Percentiles rank a stretch among this genome's conserved stretches.
phyloP scores from a whole-genome alignment of 257 asterid species.

The Jacaranda mimosifolia region DNA sequence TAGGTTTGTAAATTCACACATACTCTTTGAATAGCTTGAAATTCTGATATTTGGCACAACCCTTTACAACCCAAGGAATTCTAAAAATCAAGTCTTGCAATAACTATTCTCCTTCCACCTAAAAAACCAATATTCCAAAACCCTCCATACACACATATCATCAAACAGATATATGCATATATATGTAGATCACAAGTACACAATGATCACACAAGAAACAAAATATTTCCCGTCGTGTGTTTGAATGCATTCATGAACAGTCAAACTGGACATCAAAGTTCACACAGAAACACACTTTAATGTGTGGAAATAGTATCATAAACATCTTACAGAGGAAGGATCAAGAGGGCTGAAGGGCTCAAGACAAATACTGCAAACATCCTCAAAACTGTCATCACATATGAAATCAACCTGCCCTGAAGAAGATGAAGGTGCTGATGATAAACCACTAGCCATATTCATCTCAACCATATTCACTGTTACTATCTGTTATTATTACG shows the following conservation, averaged over 20 bases:
- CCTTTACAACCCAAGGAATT: conserved; percentile 18
- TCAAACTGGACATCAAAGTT: neutral
- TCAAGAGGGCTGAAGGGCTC: conserved; percentile 55
- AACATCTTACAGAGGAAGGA: conserved; percentile 56
- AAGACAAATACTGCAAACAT: conserved; percentile 64
- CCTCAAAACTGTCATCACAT: conserved; percentile 55
- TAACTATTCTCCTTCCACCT: neutral
- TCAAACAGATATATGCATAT: neutral
- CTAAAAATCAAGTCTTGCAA: neutral
- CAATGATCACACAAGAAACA: neutral
- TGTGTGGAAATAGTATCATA: neutral
- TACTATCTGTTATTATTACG: neutral
- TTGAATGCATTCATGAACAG: neutral
- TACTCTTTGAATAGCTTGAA: neutral
- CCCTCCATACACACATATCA: neutral
- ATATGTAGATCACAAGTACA: neutral
- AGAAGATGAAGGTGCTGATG: conserved; percentile 29
- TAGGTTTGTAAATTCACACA: neutral
- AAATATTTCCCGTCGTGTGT: neutral
- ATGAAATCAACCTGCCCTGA: neutral
- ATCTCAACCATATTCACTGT: conserved; percentile 26
- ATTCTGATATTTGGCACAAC: neutral
- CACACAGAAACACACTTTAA: neutral
- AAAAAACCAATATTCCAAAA: neutral
- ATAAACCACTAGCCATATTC: conserved; percentile 30